Evolutionary conservation across 1,284 basidiomycete genomes (phyloP).

Genomic region (Apiotrichum laibachii): DNA sequence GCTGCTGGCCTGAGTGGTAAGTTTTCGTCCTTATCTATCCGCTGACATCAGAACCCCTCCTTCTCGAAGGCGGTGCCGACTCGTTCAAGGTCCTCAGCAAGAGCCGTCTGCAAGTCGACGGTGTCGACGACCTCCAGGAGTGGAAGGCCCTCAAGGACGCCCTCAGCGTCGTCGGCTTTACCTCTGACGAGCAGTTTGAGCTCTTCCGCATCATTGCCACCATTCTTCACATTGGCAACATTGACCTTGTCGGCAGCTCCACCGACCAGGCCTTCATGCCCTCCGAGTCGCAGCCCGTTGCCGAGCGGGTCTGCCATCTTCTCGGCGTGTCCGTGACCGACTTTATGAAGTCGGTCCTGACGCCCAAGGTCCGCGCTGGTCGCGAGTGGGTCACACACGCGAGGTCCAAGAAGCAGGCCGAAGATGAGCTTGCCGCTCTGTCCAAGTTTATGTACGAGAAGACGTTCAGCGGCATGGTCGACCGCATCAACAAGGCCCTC

Average conservation of each 20-base stretch:
- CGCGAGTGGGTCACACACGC: constrained; percentile 96
- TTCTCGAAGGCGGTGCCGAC: constrained; percentile 72
- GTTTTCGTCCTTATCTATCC: constrained; percentile 6
- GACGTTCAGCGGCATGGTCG: constrained; percentile 88
- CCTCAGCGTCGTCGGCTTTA: constrained; percentile 60
- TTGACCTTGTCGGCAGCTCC: constrained; percentile 74
- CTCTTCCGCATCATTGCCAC: constrained; percentile 92
- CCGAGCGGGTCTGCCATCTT: constrained; percentile 88
- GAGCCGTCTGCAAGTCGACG: constrained; percentile 86
- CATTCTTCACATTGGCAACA: constrained; percentile 94
- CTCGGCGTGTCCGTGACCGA: constrained; percentile 87
- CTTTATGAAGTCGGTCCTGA: constrained; percentile 81
- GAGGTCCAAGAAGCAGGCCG: constrained; percentile 83
- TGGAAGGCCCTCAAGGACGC: constrained; percentile 69
- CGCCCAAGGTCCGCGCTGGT: constrained; percentile 87
- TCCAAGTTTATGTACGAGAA: constrained; percentile 99
- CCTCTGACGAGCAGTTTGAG: constrained; percentile 78
- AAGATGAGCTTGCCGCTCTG: constrained; percentile 86
- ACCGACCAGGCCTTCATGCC: constrained; percentile 86
- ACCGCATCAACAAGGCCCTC: constrained; percentile 89
- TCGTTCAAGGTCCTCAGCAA: constrained; percentile 90
- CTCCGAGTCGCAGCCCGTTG: constrained; percentile 55
- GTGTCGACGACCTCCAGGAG: constrained; percentile 87
- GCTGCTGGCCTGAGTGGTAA: constrained; percentile 62
- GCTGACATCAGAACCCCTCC: constrained; percentile 61